Conservation (phyloP, 441 rosid species). For the Pelargonium australe region DNA sequence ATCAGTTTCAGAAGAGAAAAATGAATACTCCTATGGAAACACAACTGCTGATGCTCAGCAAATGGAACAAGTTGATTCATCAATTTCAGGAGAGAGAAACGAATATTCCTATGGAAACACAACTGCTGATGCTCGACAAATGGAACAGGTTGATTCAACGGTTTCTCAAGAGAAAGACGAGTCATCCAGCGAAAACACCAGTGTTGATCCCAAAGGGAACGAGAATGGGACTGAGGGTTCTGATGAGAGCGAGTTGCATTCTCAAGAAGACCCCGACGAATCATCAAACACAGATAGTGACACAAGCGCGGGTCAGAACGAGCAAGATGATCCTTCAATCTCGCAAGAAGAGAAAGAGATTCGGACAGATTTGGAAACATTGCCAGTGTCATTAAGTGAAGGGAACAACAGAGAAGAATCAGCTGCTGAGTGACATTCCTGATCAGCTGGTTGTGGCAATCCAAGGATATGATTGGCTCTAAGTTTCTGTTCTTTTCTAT, state of each 20-base stretch:
- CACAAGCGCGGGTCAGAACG: not conserved
- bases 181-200: not conserved
- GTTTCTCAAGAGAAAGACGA: not conserved
- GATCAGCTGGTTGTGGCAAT: constrained; percentile 2
- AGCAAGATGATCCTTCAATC: constrained; percentile 25
- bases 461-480: not conserved
- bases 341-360: constrained; percentile 56
- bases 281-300: not conserved
- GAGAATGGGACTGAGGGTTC: constrained; percentile 17
- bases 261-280: constrained; percentile 27
- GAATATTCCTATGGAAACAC: not conserved
- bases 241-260: constrained; percentile 19
- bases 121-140: too few species aligned
- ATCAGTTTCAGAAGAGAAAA: constrained; percentile 14
- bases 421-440: constrained; percentile 46
- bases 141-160: not conserved
- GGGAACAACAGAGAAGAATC: constrained; percentile 30
- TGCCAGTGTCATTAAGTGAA: constrained; percentile 38
- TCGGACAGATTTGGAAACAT: constrained; percentile 44
- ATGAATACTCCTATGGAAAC: not conserved
- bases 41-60: too few species aligned
- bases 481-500: not conserved
- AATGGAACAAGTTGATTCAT: too few species aligned
- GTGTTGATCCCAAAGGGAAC: not conserved
- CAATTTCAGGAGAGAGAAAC: not conserved